Percentiles rank a stretch among this genome's conserved stretches.
Evolutionary conservation across 1,284 basidiomycete species (phyloP).

Genomic region (Cystobasidiaceae sp.): DNA sequence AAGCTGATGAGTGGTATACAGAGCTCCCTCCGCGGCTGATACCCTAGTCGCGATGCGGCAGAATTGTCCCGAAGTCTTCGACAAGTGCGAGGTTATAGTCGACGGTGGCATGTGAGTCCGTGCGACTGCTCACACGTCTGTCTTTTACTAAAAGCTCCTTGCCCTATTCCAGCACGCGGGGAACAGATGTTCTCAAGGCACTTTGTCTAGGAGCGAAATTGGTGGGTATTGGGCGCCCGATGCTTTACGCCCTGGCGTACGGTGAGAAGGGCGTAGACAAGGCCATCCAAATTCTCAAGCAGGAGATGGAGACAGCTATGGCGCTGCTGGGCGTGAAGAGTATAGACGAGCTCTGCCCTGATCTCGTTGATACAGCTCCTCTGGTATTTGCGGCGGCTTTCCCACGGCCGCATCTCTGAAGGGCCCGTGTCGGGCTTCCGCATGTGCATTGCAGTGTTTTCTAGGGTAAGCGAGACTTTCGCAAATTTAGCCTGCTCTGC

Average conservation of each 20-base stretch:
- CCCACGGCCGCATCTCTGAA: background rate
- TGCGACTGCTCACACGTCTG: no score
- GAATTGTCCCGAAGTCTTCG: background rate
- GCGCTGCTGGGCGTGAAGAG: background rate
- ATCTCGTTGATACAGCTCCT: slow-evolving; percentile 1
- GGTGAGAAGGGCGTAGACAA: background rate
- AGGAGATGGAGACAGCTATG: background rate
- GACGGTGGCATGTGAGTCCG: slow-evolving; percentile 62
- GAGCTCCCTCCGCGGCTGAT: background rate
- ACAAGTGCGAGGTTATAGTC: background rate
- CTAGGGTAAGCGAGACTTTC: no score
- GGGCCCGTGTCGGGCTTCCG: no score
- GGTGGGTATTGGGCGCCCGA: slow-evolving; percentile 67
- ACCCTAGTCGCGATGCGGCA: background rate
- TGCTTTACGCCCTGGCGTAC: slow-evolving; percentile 12
- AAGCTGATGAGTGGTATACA: background rate
- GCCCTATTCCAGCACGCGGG: slow-evolving; percentile 53
- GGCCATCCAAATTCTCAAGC: background rate
- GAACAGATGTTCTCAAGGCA: slow-evolving; percentile 87
- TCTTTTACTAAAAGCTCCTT: no score
- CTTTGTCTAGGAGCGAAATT: slow-evolving; percentile 82
- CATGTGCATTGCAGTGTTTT: background rate
- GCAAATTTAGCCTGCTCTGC: no score
- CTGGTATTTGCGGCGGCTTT: background rate
- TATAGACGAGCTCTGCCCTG: slow-evolving; percentile 1